A percentile compares a stretch with the other conserved stretches of the same genome.
These are phyloP conservation scores for Ustilago trichophora DNA, from an alignment of 1,284 basidiomycete genomes.

Conservation along the genomic window DNA sequence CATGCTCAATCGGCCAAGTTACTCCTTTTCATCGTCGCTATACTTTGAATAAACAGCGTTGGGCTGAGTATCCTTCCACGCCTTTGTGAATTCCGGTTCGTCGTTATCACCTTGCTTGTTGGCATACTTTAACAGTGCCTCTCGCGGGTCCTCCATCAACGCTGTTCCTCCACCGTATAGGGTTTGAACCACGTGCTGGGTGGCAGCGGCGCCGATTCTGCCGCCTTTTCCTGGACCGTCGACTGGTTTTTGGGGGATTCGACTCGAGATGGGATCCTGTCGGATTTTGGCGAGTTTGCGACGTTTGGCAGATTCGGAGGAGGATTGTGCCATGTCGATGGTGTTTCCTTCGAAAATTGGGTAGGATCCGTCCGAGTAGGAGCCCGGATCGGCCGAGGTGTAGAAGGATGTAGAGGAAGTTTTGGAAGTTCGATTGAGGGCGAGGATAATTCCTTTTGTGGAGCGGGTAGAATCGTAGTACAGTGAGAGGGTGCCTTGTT, in stretches of 20 bases:
- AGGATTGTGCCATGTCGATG: constrained; percentile 68
- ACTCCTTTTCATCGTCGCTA: constrained; percentile 20
- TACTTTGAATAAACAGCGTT: constrained; percentile 45
- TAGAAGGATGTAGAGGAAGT: constrained; percentile 8
- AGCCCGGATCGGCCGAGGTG: background rate
- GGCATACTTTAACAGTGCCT: constrained; percentile 93
- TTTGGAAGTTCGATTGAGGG: constrained; percentile 70
- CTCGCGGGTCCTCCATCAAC: constrained; percentile 77
- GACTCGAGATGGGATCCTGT: constrained; percentile 72
- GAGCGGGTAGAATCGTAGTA: constrained; percentile 88
- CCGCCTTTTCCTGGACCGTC: constrained; percentile 90
- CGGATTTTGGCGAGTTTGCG: constrained; percentile 87
- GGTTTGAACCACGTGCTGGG: constrained; percentile 91
- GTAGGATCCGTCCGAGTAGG: constrained; percentile 1
- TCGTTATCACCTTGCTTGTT: constrained; percentile 71
- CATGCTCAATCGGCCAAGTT: too few relatives aligned
- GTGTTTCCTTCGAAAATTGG: constrained; percentile 4
- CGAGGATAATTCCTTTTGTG: constrained; percentile 87
- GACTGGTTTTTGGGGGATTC: constrained; percentile 69
- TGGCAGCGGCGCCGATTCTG: constrained; percentile 91
- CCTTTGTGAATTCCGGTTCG: constrained; percentile 75
- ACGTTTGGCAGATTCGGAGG: constrained; percentile 71
- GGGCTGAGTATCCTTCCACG: constrained; percentile 70
- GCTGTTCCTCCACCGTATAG: constrained; percentile 71
- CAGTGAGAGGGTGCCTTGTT: constrained; percentile 80